phyloP scores from a whole-genome alignment of 768 basidiomycete genomes.

The Dioszegia aurantiaca region DNA sequence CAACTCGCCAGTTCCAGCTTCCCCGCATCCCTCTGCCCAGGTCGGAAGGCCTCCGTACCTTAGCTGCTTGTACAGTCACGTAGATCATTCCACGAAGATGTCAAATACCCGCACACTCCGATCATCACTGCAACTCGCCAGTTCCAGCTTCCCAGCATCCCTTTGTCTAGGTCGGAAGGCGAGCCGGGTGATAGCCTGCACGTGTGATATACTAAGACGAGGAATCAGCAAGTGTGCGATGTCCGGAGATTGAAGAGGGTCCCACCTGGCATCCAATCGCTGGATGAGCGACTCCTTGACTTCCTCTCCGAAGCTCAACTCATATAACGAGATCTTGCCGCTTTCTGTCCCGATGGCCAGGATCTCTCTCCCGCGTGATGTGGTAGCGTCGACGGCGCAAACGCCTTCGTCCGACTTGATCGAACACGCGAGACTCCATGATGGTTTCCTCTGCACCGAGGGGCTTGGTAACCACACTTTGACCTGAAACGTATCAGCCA shows the following conservation, averaged over 20 bases:
- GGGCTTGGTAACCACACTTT: constrained; percentile 69
- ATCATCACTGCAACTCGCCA: constrained; percentile 91
- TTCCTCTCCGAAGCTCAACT: constrained; percentile 51
- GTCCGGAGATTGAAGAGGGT: neutral
- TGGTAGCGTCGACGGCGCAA: constrained; percentile 73
- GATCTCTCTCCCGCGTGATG: constrained; percentile 53
- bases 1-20: constrained; percentile 70
- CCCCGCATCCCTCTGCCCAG: constrained; percentile 32
- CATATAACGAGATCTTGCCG: constrained; percentile 69
- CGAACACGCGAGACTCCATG: constrained; percentile 63
- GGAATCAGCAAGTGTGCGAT: constrained; percentile 21
- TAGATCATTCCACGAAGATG: constrained; percentile 52
- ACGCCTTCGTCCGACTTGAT: constrained; percentile 73
- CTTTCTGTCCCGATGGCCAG: constrained; percentile 83
- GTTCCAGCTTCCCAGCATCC: constrained; percentile 48
- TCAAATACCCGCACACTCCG: constrained; percentile 76
- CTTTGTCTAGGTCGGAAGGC: constrained; percentile 64
- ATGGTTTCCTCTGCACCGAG: constrained; percentile 37
- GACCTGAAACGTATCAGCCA: constrained; percentile 58
- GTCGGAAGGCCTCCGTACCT: too few relatives aligned
- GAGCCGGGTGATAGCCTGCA: constrained; percentile 73
- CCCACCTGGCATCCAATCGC: constrained; percentile 44
- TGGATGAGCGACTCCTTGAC: constrained; percentile 60
- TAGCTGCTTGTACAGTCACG: too few relatives aligned
- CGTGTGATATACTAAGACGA: constrained; percentile 64